Evolutionary conservation across 768 basidiomycete species (phyloP), one percentile per base, ranked within the genome.

Genomic region (Trametes cingulata): DNA sequence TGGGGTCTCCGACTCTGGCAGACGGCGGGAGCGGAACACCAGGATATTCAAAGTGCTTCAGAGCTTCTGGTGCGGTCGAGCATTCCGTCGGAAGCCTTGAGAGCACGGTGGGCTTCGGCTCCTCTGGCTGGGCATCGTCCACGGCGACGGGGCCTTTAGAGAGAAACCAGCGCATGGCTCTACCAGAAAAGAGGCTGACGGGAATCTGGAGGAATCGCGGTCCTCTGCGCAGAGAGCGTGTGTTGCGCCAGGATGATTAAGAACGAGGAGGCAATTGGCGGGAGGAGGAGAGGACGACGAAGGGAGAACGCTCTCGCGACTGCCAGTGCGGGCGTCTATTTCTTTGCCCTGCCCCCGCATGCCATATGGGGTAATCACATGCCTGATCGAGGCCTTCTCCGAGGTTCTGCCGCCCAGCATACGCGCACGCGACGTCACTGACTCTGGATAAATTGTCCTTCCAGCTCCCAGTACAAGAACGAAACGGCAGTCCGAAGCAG

Each of bases 11-110:
- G 35, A 92, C 77, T 42, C 91, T 83, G 47, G 91, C 80, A 8
- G 89, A 90, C 0, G 90, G 88, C 0, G 91, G 91, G 20, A 59
- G 60, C n/a, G 82, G 77, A 19, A 85, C 76, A 33, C 88, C 88
- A 12, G 89, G 86, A 17, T 78, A 84, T 52, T 85, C 83, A 69
- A 86, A 93, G 67, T 90, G 78, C 24, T 62, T 70, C 10, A 80
- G 66, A 24, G 79, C 65, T n/a, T 67, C 66, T 13, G 45, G 52
- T 1, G 65, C 52, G n/a, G 51, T 43, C 9, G 68, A 61, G 5
- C 46, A 33, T 24, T 61, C 43, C 20, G 46, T 22, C 3, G 56
- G 50, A 22, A 25, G 49, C 25, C 14, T 42, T 22, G 52, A 49
- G 27, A 46, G 51, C 27, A 56, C 52, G 6, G 36, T 20, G 7